Evolutionary conservation across 2,329 filamentous ascomycete species (phyloP), one percentile per base, ranked within the genome.

Genomic region (Colletotrichum destructivum): DNA sequence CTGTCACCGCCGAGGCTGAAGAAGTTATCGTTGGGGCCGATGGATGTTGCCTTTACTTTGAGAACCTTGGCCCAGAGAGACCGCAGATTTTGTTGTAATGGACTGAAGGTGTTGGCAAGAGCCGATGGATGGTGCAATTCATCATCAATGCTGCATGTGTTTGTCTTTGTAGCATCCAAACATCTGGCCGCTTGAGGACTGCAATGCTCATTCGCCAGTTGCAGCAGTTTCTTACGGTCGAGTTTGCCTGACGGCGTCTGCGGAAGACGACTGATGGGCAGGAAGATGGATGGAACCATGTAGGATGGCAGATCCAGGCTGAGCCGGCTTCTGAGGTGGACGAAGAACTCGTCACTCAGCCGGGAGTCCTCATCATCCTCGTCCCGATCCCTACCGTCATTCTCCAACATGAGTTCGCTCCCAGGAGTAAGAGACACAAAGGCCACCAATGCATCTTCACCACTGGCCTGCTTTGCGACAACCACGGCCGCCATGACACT

Each of bases 161-260:
- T 40, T 2, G 18, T 23, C n/a, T 47, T 12, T 15, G 42, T 18
- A 2, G 9, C 4, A 2, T 47, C 46, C 46, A 47, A 47, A n/a
- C 18, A 21, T 47, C 8, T 31, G 11, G 18, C 4, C 2, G 13
- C 21, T 51, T 11, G n/a, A 51, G 40, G 16, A 60, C 3, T 26
- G 26, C 26, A 31, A 31, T 6, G 35, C 35, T 46, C 40, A 35
- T 4, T 5, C n/a, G 40, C 40, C 9, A 60, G 21, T 47, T 47
- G 56, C 12, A 15, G 11, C 23, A 47, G 42, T 26, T 35, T 47
- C 2, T 47, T 60, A 21, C 40, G 21, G 42, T 60, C 57, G 11
- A 60, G 21, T n/a, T 60, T 60, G 15, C 57, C 38, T 47, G 57
- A 47, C 31, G 42, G 21, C 35, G 57, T 60, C 21, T 60, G 42